Conservation (phyloP, 352 stramenopile genomes). For the Plasmopara muralis region DNA sequence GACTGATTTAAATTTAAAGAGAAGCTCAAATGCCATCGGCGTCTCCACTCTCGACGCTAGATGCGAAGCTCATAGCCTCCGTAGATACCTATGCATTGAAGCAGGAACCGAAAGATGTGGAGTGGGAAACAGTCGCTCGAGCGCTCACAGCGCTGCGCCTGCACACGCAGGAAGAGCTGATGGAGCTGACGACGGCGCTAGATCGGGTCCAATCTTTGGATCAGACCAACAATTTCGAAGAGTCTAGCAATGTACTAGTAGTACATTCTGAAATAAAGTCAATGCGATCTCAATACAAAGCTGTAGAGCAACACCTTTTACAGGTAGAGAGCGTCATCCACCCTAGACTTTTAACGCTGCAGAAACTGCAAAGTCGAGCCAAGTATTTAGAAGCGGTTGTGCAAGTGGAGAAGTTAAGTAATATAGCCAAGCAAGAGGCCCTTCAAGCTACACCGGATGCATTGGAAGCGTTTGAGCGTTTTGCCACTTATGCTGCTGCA, state of each 20-base stretch:
- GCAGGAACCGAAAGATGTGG: constrained; percentile 12
- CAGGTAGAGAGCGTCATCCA: constrained; percentile 34
- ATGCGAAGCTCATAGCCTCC: constrained; percentile 15
- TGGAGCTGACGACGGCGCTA: constrained; percentile 14
- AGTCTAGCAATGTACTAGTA: constrained; percentile 13
- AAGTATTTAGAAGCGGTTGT: constrained; percentile 42
- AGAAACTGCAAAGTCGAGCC: constrained; percentile 32
- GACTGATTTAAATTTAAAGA: too few species aligned
- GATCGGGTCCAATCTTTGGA: background rate
- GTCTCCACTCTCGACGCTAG: constrained; percentile 16
- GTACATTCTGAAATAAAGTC: constrained; percentile 15
- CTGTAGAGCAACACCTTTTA: constrained; percentile 41
- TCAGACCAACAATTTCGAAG: constrained; percentile 8
- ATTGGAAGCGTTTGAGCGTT: constrained; percentile 36
- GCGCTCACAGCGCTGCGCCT: constrained; percentile 12
- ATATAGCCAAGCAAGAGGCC: constrained; percentile 31
- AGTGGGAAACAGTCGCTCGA: constrained; percentile 17
- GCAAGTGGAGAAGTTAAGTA: constrained; percentile 47
- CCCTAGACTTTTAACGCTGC: constrained; percentile 25
- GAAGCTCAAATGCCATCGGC: too few species aligned
- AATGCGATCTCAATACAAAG: constrained; percentile 15
- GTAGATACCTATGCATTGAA: constrained; percentile 5
- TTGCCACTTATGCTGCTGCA: constrained; percentile 30
- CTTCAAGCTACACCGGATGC: constrained; percentile 35
- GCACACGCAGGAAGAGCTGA: constrained; percentile 17